Evolutionary conservation across 1,139 yeast genomes (phyloP).

Genomic region (Kodamaea sp.): DNA sequence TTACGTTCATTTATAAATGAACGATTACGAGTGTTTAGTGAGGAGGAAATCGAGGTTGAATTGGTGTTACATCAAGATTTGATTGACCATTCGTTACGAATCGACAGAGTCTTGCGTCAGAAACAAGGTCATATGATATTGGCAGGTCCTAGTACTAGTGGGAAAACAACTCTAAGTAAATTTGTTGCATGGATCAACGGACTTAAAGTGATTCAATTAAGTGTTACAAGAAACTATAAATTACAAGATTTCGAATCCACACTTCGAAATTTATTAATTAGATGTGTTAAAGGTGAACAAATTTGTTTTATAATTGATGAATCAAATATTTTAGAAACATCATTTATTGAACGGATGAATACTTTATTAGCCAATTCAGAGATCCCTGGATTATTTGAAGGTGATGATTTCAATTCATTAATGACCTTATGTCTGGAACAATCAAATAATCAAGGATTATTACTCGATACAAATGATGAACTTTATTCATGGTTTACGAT

Average conservation of each 20-base stretch:
- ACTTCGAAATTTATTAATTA: constrained; percentile 49
- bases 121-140: constrained; percentile 88
- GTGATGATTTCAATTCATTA: constrained; percentile 58
- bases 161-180: constrained; percentile 70
- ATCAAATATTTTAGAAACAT: constrained; percentile 67
- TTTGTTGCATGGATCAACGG: constrained; percentile 96
- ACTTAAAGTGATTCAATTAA: constrained; percentile 55
- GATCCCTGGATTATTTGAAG: constrained; percentile 84
- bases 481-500: constrained; percentile 69
- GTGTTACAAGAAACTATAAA: constrained; percentile 52
- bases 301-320: constrained; percentile 80
- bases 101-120: constrained; percentile 80
- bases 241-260: constrained; percentile 66
- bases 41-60: constrained; percentile 64
- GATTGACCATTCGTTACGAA: constrained; percentile 69
- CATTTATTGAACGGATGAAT: constrained; percentile 89
- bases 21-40: constrained; percentile 68
- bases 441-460: constrained; percentile 56
- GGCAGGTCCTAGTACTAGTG: constrained; percentile 84
- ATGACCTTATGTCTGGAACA: constrained; percentile 58
- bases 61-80: constrained; percentile 68
- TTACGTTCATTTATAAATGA: constrained; percentile 57
- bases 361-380: constrained; percentile 89
- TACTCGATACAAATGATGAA: constrained; percentile 70
- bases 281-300: constrained; percentile 53